phyloP scores from a whole-genome alignment of 495 filamentous ascomycete species.

The Friedmanniomyces simplex region DNA sequence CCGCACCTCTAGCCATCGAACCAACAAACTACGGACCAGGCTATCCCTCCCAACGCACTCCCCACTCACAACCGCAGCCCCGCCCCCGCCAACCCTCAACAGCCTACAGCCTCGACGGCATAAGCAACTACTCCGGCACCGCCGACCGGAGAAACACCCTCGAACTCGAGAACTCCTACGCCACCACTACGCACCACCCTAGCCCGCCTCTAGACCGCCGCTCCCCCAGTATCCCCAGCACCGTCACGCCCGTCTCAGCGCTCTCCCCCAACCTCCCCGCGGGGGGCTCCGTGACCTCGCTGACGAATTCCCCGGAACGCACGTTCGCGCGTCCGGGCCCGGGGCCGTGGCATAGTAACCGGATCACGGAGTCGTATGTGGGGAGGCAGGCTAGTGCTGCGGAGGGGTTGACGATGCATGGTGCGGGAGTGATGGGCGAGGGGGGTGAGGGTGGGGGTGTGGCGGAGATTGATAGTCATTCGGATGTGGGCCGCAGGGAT shows the following conservation, averaged over 20 bases:
- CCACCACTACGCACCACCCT: not conserved
- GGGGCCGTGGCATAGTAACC: conserved; percentile 8
- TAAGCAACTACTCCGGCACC: not conserved
- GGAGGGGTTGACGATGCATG: conserved; percentile 20
- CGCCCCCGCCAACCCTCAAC: conserved; percentile 4
- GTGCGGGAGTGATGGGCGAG: not conserved
- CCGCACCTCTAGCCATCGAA: conserved; percentile 8
- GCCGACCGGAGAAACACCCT: conserved; percentile 2
- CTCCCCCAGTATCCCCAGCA: not conserved
- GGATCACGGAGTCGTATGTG: conserved; percentile 8
- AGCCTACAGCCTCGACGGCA: conserved; percentile 7
- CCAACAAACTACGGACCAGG: not conserved
- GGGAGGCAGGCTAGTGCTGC: conserved; percentile 11
- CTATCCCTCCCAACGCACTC: not conserved
- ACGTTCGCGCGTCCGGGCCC: conserved; percentile 4
- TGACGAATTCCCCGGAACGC: not conserved
- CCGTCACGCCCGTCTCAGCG: conserved; percentile 1
- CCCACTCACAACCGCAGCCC: not conserved
- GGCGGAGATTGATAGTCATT: conserved; percentile 13
- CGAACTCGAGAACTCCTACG: conserved; percentile 10
- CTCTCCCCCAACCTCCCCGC: not conserved
- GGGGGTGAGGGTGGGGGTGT: not conserved
- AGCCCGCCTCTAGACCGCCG: not conserved
- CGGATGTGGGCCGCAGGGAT: conserved; percentile 9
- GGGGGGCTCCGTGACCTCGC: not conserved